phyloP scores from a whole-genome alignment of 2,329 filamentous ascomycete genomes.

The Cadophora gregata region DNA sequence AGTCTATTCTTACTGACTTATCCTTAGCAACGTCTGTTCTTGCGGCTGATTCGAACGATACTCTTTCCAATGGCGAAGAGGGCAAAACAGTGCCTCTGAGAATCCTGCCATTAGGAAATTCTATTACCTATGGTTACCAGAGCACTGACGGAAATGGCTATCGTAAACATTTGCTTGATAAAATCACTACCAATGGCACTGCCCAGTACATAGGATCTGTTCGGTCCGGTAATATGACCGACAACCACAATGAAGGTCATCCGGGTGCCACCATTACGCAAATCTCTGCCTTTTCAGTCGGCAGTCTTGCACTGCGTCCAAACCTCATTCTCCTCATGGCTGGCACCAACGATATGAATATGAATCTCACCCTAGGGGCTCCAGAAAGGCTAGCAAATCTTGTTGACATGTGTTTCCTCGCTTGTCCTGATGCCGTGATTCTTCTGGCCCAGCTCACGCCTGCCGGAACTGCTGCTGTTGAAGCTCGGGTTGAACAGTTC shows the following conservation, averaged over 20 bases:
- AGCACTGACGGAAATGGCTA: slow-evolving; percentile 48
- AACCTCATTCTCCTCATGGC: slow-evolving; percentile 46
- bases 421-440: slow-evolving; percentile 45
- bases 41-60: background rate
- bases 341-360: slow-evolving; percentile 45
- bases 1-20: background rate
- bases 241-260: slow-evolving; percentile 47
- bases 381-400: slow-evolving; percentile 44
- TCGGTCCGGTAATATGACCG: slow-evolving; percentile 43
- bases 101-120: slow-evolving; percentile 36
- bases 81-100: slow-evolving; percentile 3
- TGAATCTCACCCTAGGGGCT: slow-evolving; percentile 39
- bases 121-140: slow-evolving; percentile 47
- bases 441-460: slow-evolving; percentile 47
- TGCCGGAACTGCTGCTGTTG: background rate
- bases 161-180: slow-evolving; percentile 41
- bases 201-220: slow-evolving; percentile 44
- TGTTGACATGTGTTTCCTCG: slow-evolving; percentile 43
- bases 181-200: slow-evolving; percentile 36
- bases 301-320: slow-evolving; percentile 35
- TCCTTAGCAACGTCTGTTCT: background rate
- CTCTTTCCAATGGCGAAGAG: background rate
- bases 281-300: slow-evolving; percentile 36
- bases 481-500: slow-evolving; percentile 22
- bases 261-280: slow-evolving; percentile 43